Evolutionary conservation across 768 basidiomycete species (phyloP).

Genomic region (Xerocomellus intermedius): DNA sequence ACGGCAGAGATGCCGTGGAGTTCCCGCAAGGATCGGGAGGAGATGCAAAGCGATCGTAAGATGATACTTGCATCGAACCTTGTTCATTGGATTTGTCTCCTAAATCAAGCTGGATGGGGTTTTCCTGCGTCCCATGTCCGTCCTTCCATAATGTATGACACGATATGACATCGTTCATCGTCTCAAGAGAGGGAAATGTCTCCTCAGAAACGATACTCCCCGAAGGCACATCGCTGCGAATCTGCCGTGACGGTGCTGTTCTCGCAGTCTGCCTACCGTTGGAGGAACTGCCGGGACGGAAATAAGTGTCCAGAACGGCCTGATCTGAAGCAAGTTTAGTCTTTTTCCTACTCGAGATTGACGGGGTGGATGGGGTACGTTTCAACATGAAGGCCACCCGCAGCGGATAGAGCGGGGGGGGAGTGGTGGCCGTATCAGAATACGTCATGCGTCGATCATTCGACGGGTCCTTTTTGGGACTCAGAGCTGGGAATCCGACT

Average conservation of each 20-base stretch:
- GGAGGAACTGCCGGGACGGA: conserved; percentile 15
- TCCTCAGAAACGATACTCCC: conserved; percentile 16
- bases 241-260: conserved; percentile 15
- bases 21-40: conserved; percentile 10
- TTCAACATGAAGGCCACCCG: conserved; percentile 22
- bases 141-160: conserved; percentile 15
- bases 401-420: conserved; percentile 13
- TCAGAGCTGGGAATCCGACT: background rate
- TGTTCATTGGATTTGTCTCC: conserved; percentile 12
- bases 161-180: background rate
- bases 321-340: conserved; percentile 18
- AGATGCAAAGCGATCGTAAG: conserved; percentile 12
- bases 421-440: conserved; percentile 9
- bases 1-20: conserved; percentile 6
- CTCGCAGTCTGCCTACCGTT: conserved; percentile 12
- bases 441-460: conserved; percentile 32
- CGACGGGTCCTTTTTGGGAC: conserved; percentile 21
- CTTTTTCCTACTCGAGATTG: conserved; percentile 20
- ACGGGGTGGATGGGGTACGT: conserved; percentile 9
- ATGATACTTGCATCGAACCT: conserved; percentile 5
- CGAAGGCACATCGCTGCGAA: conserved; percentile 13
- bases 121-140: conserved; percentile 25
- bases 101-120: conserved; percentile 27
- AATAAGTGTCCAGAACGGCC: conserved; percentile 27
- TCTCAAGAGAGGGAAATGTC: conserved; percentile 10